Conservation (phyloP, 1,139 yeast species). For the Debaryomyces robertsiae region DNA sequence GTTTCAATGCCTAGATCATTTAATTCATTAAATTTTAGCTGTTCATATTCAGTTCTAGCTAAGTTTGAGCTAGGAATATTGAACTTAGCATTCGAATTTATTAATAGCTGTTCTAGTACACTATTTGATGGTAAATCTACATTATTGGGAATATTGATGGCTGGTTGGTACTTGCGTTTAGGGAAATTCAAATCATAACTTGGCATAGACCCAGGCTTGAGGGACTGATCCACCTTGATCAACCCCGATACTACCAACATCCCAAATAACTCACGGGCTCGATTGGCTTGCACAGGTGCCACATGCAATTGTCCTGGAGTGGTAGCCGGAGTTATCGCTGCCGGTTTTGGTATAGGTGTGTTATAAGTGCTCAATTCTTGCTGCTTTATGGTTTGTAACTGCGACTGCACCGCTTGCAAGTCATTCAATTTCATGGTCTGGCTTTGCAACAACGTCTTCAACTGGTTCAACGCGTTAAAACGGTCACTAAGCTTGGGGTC, state of each 20-base stretch:
- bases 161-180: slow-evolving; percentile 30
- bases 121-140: slow-evolving; percentile 26
- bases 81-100: slow-evolving; percentile 16
- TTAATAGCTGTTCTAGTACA: slow-evolving; percentile 38
- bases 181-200: slow-evolving; percentile 42
- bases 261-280: slow-evolving; percentile 32
- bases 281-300: slow-evolving; percentile 11
- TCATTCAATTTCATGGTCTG: slow-evolving; percentile 45
- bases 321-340: slow-evolving; percentile 13
- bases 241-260: slow-evolving; percentile 41
- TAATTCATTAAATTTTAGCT: slow-evolving; percentile 31
- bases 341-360: slow-evolving; percentile 16
- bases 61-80: slow-evolving; percentile 19
- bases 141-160: slow-evolving; percentile 15
- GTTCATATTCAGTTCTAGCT: slow-evolving; percentile 36
- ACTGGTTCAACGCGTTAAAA: slow-evolving; percentile 47
- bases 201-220: slow-evolving; percentile 46
- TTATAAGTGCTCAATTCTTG: slow-evolving; percentile 29
- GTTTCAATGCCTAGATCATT: slow-evolving; percentile 26
- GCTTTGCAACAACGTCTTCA: slow-evolving; percentile 39
- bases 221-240: slow-evolving; percentile 44
- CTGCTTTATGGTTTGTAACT: slow-evolving; percentile 37
- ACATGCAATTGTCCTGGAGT: slow-evolving; percentile 19
- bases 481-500: slow-evolving; percentile 40
- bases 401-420: slow-evolving; percentile 42